These are phyloP conservation scores for Vitis labrusca DNA, from an alignment of 164 flowering plant species.

Conservation along the genomic window DNA sequence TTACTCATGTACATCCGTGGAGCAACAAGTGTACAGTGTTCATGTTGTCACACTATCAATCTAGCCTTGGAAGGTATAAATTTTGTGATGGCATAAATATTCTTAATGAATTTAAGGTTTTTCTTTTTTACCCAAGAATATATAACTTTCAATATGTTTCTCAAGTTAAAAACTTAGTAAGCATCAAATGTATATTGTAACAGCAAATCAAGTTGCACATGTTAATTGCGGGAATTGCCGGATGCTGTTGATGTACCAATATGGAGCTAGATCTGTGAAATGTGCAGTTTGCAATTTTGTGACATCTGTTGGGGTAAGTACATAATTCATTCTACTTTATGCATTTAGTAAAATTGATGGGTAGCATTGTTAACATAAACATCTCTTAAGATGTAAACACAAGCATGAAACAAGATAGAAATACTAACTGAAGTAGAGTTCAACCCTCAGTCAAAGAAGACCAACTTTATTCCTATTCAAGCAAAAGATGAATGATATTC, in stretches of 20 bases:
- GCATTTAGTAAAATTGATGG: background rate
- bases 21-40: conserved; percentile 90
- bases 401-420: background rate
- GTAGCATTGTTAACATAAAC: no score
- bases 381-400: background rate
- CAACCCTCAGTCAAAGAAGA: no score
- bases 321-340: background rate
- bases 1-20: conserved; percentile 91
- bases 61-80: conserved; percentile 78
- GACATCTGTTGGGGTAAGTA: conserved; percentile 80
- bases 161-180: background rate
- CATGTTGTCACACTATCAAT: conserved; percentile 90
- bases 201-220: conserved; percentile 95
- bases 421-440: no score
- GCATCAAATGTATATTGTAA: conserved; percentile 10
- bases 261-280: conserved; percentile 91
- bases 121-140: background rate
- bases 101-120: no score
- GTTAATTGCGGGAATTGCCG: conserved; percentile 89
- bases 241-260: conserved; percentile 87
- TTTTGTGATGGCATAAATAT: background rate
- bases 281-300: conserved; percentile 94
- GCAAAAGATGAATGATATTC: no score
- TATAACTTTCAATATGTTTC: background rate
- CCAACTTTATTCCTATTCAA: no score